Percentiles rank a stretch among this genome's conserved stretches.
These are phyloP conservation scores for Thielaviopsis ethacetica DNA, from an alignment of 2,329 filamentous ascomycete genomes.

Conservation along the genomic window DNA sequence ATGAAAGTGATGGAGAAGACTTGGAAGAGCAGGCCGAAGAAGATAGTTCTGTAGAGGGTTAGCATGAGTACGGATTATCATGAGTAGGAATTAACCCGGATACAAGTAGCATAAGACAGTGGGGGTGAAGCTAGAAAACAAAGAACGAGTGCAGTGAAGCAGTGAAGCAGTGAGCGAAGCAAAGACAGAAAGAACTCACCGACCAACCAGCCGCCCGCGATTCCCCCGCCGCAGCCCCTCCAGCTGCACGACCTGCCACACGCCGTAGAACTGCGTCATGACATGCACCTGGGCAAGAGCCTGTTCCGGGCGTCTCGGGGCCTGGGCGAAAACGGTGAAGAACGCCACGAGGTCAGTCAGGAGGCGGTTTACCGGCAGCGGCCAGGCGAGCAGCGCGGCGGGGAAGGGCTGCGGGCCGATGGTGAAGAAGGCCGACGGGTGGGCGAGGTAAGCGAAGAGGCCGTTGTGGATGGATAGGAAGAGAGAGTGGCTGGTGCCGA, in stretches of 20 bases:
- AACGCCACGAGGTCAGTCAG: constrained; percentile 2
- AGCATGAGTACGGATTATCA: too few species aligned
- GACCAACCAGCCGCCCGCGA: not conserved
- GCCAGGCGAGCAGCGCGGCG: not conserved
- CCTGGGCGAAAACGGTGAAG: constrained; percentile 4
- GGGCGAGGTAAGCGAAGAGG: constrained; percentile 2
- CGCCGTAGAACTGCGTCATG: constrained; percentile 6
- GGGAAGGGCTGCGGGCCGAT: constrained; percentile 4
- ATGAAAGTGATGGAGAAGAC: not conserved
- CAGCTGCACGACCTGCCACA: constrained; percentile 1
- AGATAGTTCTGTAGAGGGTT: constrained; percentile 1
- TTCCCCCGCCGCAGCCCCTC: constrained; percentile 6
- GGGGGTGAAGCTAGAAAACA: not conserved
- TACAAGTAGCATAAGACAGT: too few species aligned
- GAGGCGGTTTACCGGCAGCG: not conserved
- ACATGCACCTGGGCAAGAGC: not conserved
- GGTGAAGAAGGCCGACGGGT: not conserved
- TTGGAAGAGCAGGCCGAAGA: constrained; percentile 7
- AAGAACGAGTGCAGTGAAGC: too few species aligned
- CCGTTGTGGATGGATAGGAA: constrained; percentile 2
- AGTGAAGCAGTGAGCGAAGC: not conserved
- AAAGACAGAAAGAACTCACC: not conserved
- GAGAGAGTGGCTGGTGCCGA: not conserved
- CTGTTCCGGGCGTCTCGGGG: not conserved
- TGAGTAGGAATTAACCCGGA: too few species aligned